These are phyloP conservation scores for Vitis hybrid DNA, from an alignment of 177 flowering plant species.

Conservation along the genomic window DNA sequence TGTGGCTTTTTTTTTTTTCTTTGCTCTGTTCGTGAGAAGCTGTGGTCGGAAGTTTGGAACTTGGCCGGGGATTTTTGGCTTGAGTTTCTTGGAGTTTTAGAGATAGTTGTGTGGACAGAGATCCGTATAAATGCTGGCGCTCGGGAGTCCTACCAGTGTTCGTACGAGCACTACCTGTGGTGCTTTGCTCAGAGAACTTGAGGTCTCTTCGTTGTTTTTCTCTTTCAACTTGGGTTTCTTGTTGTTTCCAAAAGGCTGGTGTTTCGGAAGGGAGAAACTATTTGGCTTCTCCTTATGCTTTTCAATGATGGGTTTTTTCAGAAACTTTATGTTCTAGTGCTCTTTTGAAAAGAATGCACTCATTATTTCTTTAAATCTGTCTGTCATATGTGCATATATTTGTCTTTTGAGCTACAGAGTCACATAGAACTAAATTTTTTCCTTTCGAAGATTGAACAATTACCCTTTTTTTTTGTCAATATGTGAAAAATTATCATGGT, in stretches of 20 bases:
- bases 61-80: not conserved
- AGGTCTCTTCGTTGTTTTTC: constrained; percentile 39
- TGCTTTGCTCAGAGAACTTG: constrained; percentile 67
- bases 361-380: not conserved
- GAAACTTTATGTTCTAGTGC: constrained; percentile 2
- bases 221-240: not conserved
- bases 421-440: too few relatives aligned
- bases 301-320: constrained; percentile 14
- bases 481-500: too few relatives aligned
- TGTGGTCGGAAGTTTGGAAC: not conserved
- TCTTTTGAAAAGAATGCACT: constrained; percentile 9
- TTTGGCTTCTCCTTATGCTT: constrained; percentile 4
- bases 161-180: constrained; percentile 48
- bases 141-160: constrained; percentile 55
- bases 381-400: not conserved
- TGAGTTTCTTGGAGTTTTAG: not conserved
- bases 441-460: too few relatives aligned
- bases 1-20: not conserved
- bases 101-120: constrained; percentile 5
- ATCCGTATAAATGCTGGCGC: constrained; percentile 42
- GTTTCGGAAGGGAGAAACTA: constrained; percentile 1
- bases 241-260: constrained; percentile 7
- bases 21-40: constrained; percentile 6
- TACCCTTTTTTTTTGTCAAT: too few relatives aligned
- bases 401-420: too few relatives aligned